Percentiles rank a stretch among this genome's conserved stretches.
phyloP scores from a whole-genome alignment of 1,284 basidiomycete genomes.

The Xerocomus amazonicus region DNA sequence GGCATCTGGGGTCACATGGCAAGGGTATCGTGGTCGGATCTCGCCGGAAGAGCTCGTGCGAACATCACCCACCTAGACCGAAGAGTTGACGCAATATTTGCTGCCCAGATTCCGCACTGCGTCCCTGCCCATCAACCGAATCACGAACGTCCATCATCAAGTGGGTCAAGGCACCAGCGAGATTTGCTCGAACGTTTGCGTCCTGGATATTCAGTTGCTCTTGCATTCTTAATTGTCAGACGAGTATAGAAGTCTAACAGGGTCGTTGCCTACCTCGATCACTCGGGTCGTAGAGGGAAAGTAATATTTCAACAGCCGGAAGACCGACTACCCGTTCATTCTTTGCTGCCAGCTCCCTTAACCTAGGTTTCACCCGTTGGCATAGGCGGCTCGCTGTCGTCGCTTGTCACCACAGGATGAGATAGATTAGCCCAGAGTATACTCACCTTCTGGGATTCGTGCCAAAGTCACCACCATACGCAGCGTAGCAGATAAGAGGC shows the following conservation, averaged over 20 bases:
- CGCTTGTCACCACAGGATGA: neutral
- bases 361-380: slow-evolving; percentile 1
- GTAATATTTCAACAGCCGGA: slow-evolving; percentile 21
- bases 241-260: too few species aligned
- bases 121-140: neutral
- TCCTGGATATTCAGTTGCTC: slow-evolving; percentile 7
- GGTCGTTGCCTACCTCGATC: slow-evolving; percentile 4
- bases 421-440: neutral
- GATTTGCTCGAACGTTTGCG: slow-evolving; percentile 12
- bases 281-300: slow-evolving; percentile 9
- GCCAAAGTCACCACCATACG: slow-evolving; percentile 19
- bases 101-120: slow-evolving; percentile 1
- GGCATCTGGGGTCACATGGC: slow-evolving; percentile 6
- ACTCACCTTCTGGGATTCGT: slow-evolving; percentile 12
- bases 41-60: neutral
- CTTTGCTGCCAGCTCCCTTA: slow-evolving; percentile 15
- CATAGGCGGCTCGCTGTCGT: neutral
- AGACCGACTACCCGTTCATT: slow-evolving; percentile 12
- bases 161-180: slow-evolving; percentile 12
- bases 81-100: slow-evolving; percentile 16
- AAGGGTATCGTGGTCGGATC: neutral
- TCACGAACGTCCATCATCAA: neutral
- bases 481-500: slow-evolving; percentile 14
- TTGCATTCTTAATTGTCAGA: neutral
- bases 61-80: slow-evolving; percentile 15